Evolutionary conservation across 805 yeast species (phyloP), one percentile per base, ranked within the genome.

Genomic region (Starmerella riodocensis): DNA sequence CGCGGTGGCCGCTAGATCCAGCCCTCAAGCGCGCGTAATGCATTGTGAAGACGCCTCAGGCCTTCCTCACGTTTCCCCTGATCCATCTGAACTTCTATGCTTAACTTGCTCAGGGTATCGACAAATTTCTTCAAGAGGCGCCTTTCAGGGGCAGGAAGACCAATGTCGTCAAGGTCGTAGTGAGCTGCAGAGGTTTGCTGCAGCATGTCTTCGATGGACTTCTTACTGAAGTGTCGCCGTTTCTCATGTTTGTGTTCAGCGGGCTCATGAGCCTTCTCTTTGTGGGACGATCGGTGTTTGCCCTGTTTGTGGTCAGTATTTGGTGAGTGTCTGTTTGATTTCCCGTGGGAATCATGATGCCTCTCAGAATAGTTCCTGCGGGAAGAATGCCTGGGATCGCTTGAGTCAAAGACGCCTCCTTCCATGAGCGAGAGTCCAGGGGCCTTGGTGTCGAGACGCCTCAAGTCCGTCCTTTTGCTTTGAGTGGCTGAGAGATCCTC

Each of bases 11-110:
- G 6, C n/a, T 17, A 61, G 6, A 62, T 57, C 68, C 68, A 88
- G 2, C 97, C 97, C 54, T 88, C 97, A 36, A 88, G 64, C 0
- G 86, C 93, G 40, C 79, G 65, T 41, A 85, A 70, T 0, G 95
- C 96, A 50, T 76, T 76, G 49, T 79, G 80, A 50, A 88, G 63
- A 47, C 97, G 66, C 46, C 72, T 67, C 32, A 83, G 69, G 11
- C 96, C 94, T 45, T 83, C 84, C 13, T 75, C 76, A 42, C 79
- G 77, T 52, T 91, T 73, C 22, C 72, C 73, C 22, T 83, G 83
- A 57, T 88, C 94, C 40, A 82, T 56, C 39, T 85, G 79, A 82
- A 91, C 84, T 54, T 85, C 95, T 38, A 86, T 83, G 3, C 94
- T 84, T 42, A 91, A 68, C 51, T 91, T 69, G 29, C 91, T 77